Base-by-base conservation (phyloP, 164 flowering plant genomes). In the Kingdonia uniflora region DNA sequence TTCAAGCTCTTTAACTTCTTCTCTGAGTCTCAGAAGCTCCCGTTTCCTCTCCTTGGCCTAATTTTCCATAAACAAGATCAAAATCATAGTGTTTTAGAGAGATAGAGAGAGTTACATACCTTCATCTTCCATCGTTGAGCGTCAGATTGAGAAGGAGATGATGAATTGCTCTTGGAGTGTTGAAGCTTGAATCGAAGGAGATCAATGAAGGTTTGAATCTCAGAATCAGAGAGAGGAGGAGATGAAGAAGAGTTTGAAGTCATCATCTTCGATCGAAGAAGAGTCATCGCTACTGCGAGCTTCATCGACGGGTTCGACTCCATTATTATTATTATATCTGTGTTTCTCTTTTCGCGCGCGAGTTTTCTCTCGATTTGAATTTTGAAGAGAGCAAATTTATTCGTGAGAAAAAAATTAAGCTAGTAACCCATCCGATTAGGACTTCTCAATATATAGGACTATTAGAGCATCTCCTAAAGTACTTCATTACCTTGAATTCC, bases 11-110 rank as follows among this genome's bases (percentile, higher is more conserved):
- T 74, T 77, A 56, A 87, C 86, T 59, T 87, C 83, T 59, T 83
- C 77, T 62, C 71, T 70, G 37, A 91, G 85, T 41, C 73, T 66
- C 13, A 77, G 57, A 60, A 91, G 59, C 69, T 84, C 87, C 56
- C 62, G 79, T 59, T 90, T 90, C 29, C 95, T 73, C 56, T 80
- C 81, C 66, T 87, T 84, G 6, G 97, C 88, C 97, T 90, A 52
- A 66, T 49, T 14, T 1, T 35, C 12, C 42, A 20, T 55, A 33
- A 29, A 35, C 40, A 42, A 42, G 50, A 44, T 48, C 25, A 37
- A 2, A 41, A 48, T 33, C 45, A 14, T 10, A 10, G 21, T 38
- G 17, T 41, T 16, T 7, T 1, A 41, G 19, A 25, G 35, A 16
- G 44, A 61, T 48, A 52, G 11, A 43, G 47, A 43, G 6, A 4